phyloP scores from a whole-genome alignment of 768 basidiomycete species.

The Mycena rebaudengoi region DNA sequence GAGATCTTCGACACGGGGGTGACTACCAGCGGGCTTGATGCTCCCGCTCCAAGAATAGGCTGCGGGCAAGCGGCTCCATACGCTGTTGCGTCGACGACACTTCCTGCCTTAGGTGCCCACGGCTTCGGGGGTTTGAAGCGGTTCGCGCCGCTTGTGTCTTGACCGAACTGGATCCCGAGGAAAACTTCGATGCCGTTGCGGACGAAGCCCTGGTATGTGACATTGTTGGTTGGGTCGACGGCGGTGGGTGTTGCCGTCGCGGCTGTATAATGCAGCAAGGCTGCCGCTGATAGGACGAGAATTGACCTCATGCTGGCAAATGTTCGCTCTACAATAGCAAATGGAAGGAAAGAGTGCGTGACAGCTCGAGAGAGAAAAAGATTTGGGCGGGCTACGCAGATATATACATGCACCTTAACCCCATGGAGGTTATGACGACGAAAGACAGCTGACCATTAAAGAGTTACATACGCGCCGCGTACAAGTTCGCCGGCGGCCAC shows the following conservation, averaged over 20 bases:
- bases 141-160: background rate
- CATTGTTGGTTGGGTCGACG: background rate
- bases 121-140: background rate
- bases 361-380: too few relatives aligned
- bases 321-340: too few relatives aligned
- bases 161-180: background rate
- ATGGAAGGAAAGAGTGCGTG: too few relatives aligned
- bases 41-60: background rate
- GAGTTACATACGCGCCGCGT: too few relatives aligned
- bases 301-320: too few relatives aligned
- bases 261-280: conserved; percentile 4
- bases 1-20: background rate
- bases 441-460: too few relatives aligned
- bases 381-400: too few relatives aligned
- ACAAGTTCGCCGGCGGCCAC: too few relatives aligned
- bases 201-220: background rate
- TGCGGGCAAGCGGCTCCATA: background rate
- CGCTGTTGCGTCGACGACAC: background rate
- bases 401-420: too few relatives aligned
- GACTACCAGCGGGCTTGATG: background rate
- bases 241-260: conserved; percentile 3
- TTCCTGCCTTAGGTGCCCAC: background rate
- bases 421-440: too few relatives aligned
- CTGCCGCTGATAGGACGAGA: too few relatives aligned
- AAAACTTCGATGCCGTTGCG: background rate